Conservation (phyloP, 345 rosid species). For the Populus euphratica region DNA sequence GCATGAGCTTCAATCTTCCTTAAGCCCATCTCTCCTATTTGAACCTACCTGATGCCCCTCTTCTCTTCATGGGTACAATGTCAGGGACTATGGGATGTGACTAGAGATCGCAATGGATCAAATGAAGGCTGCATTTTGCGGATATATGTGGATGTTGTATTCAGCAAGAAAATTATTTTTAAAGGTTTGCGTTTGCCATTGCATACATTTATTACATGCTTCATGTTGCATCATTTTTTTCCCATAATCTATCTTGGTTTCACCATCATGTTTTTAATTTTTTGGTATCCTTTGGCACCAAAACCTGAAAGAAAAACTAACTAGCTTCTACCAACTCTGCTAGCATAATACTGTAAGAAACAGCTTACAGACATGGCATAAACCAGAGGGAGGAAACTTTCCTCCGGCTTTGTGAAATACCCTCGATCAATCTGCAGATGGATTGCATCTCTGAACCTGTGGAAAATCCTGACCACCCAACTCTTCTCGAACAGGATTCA, state of each 20-base stretch:
- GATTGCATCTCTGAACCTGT: not conserved
- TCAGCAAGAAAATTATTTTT: constrained; percentile 82
- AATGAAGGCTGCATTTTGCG: constrained; percentile 62
- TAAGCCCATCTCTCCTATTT: not conserved
- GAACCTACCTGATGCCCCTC: not conserved
- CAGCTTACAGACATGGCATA: not conserved
- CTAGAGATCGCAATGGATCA: constrained; percentile 45
- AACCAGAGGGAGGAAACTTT: not conserved
- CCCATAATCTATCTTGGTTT: not conserved
- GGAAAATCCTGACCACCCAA: not conserved
- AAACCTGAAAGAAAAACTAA: not conserved
- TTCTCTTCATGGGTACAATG: constrained; percentile 7
- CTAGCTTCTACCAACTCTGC: not conserved
- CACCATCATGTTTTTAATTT: not conserved
- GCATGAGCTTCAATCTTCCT: not conserved
- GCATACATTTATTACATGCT: not conserved
- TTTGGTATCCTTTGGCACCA: not conserved
- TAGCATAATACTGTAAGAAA: no score
- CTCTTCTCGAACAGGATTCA: not conserved
- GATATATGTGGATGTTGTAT: constrained; percentile 72
- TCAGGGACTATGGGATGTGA: constrained; percentile 83
- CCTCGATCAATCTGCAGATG: not conserved
- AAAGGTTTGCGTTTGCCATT: constrained; percentile 53
- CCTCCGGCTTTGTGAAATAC: not conserved
- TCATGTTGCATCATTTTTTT: not conserved